A percentile compares a stretch with the other conserved stretches of the same genome.
phyloP scores from a whole-genome alignment of 148 eudicot genomes.

The Fagopyrum tataricum region DNA sequence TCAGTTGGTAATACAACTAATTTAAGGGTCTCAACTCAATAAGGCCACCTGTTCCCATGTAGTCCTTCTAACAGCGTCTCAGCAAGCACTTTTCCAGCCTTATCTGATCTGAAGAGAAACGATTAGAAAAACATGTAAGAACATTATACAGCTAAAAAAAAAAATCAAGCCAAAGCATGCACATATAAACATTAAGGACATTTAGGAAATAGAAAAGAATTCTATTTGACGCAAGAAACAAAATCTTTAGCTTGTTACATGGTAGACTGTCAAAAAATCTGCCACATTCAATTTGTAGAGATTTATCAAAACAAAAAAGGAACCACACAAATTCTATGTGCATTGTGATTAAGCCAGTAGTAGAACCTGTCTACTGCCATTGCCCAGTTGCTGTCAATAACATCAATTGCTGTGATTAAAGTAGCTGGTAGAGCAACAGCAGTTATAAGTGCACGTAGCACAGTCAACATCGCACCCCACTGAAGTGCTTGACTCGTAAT shows the following conservation, averaged over 20 bases:
- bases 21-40: background rate
- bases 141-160: background rate
- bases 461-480: constrained; percentile 80
- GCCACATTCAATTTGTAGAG: background rate
- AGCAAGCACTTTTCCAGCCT: constrained; percentile 85
- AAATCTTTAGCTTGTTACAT: background rate
- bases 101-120: constrained; percentile 55
- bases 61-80: constrained; percentile 70
- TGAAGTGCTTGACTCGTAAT: constrained; percentile 50
- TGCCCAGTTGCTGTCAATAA: constrained; percentile 86
- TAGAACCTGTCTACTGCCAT: constrained; percentile 75
- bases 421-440: constrained; percentile 78
- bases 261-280: background rate
- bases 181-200: too few relatives aligned
- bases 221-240: too few relatives aligned
- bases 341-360: background rate
- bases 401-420: constrained; percentile 45
- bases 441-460: constrained; percentile 45
- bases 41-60: constrained; percentile 72
- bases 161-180: too few relatives aligned
- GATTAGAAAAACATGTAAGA: background rate
- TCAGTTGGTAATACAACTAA: background rate
- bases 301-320: background rate
- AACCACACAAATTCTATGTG: background rate
- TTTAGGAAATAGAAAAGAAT: too few relatives aligned